These are phyloP conservation scores for Lachnellula suecica DNA, from an alignment of 2,329 filamentous ascomycete genomes.

Conservation along the genomic window DNA sequence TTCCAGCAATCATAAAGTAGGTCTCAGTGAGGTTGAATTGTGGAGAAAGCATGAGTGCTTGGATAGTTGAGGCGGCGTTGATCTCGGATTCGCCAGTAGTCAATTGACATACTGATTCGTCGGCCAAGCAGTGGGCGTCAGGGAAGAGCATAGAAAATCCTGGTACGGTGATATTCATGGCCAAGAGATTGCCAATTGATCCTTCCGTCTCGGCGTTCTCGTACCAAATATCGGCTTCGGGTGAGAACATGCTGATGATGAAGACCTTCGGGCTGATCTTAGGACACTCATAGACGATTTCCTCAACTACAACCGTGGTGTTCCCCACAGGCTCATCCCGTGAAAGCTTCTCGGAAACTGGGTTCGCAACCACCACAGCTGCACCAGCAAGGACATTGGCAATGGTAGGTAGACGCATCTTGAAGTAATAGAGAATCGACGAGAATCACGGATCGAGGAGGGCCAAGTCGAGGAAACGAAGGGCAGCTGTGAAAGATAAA, in stretches of 20 bases:
- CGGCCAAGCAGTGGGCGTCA: constrained; percentile 58
- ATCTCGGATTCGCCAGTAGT: constrained; percentile 58
- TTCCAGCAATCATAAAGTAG: constrained; percentile 72
- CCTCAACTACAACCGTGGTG: neutral
- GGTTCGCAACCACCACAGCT: constrained; percentile 4
- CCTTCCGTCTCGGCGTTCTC: constrained; percentile 46
- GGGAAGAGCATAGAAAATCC: constrained; percentile 63
- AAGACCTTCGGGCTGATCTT: constrained; percentile 57
- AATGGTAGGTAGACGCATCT: constrained; percentile 10
- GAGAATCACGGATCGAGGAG: neutral
- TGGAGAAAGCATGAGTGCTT: constrained; percentile 59
- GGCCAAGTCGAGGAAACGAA: neutral
- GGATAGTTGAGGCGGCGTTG: constrained; percentile 69
- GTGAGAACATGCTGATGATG: constrained; percentile 62
- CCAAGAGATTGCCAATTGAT: constrained; percentile 48
- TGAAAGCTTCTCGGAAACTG: constrained; percentile 1
- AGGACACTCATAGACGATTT: constrained; percentile 1
- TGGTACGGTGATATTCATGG: constrained; percentile 52
- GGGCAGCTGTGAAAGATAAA: neutral
- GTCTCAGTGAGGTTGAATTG: constrained; percentile 64
- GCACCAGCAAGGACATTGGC: constrained; percentile 4
- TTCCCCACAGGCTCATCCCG: neutral
- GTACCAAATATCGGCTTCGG: constrained; percentile 64
- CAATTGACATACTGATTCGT: constrained; percentile 63
- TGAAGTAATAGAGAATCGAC: neutral